Base-by-base conservation (phyloP, 1,284 basidiomycete genomes). In the Porodaedalea pini region DNA sequence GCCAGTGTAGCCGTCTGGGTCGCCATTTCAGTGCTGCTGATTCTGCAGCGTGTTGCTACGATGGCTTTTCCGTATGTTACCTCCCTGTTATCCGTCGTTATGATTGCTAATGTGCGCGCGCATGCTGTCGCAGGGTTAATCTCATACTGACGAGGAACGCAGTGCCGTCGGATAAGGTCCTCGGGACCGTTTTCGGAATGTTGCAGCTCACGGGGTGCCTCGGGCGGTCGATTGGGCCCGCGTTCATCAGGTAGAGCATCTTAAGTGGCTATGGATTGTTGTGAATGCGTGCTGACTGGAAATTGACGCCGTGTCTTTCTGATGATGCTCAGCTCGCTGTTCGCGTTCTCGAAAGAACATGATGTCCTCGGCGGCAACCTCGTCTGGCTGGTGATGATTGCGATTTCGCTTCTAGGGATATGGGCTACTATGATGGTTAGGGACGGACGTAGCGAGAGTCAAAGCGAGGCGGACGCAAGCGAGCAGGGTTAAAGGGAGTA, bases 11-110 rank as follows among this genome's bases (percentile, higher is more conserved):
- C 32, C 15, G 36, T 75, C n/a, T 75, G 74, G 74, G 48, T 68
- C 31, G 69, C 71, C 36, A 71, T 76, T 31, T 63, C 64, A 1
- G 47, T 66, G 11, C 58, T 70, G 32, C 61, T 76, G 21, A 43
- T 57, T 2, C 54, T 73, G 25, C 65, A 69, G 4, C 62, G 71
- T 29, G 49, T 67, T 15, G 72, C 68, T 3, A 68, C 67, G 49
- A 61, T 76, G 34, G 68, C 70, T 23, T 75, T 67, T 59, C 71
- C 71, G 74, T 74, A 62, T 3, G 58, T 52, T 4, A 15, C 4
- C 3, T 47, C 2, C 15, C 31, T 31, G 5, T 15, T 4, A 6
- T 31, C 45, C 25, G 4, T 44, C 32, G 13, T 13, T 23, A 17
- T 44, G 21, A 5, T 23, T 23, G 2, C 6, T 23, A 23, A 44